These are phyloP conservation scores for Dalbergia oliveri DNA, from an alignment of 306 rosid species.

Conservation along the genomic window DNA sequence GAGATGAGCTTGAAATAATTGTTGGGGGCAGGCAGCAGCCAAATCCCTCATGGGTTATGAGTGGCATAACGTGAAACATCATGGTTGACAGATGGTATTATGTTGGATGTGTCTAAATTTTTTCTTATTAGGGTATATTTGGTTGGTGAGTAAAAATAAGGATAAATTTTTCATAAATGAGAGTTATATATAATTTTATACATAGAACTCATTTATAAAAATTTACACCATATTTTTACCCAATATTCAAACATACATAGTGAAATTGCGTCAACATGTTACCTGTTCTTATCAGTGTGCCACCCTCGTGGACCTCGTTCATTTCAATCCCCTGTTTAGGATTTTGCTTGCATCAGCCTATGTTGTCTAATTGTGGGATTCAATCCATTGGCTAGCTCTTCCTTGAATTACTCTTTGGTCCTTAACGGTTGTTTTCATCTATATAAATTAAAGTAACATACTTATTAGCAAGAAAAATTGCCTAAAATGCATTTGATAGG, in stretches of 20 bases:
- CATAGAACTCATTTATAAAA: too few relatives aligned
- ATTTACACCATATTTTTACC: too few relatives aligned
- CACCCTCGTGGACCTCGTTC: constrained; percentile 18
- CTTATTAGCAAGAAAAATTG: too few relatives aligned
- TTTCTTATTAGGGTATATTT: background rate
- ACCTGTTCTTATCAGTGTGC: constrained; percentile 10
- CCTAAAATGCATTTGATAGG: too few relatives aligned
- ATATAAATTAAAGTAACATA: background rate
- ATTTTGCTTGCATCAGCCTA: constrained; percentile 39
- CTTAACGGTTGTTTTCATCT: constrained; percentile 30
- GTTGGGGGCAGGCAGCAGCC: constrained; percentile 53
- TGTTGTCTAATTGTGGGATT: constrained; percentile 26
- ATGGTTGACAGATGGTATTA: constrained; percentile 62
- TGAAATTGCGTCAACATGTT: constrained; percentile 31
- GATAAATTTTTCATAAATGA: too few relatives aligned
- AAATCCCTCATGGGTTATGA: constrained; percentile 72
- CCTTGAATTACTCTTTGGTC: constrained; percentile 38
- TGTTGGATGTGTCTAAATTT: constrained; percentile 50
- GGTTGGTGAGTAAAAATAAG: too few relatives aligned
- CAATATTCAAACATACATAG: too few relatives aligned
- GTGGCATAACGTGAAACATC: constrained; percentile 80
- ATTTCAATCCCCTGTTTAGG: constrained; percentile 35
- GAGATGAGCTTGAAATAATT: constrained; percentile 50
- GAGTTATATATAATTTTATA: too few relatives aligned
- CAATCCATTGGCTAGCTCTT: background rate